Evolutionary conservation across 2,329 filamentous ascomycete species (phyloP).

Genomic region (Pyrenochaeta sp.): DNA sequence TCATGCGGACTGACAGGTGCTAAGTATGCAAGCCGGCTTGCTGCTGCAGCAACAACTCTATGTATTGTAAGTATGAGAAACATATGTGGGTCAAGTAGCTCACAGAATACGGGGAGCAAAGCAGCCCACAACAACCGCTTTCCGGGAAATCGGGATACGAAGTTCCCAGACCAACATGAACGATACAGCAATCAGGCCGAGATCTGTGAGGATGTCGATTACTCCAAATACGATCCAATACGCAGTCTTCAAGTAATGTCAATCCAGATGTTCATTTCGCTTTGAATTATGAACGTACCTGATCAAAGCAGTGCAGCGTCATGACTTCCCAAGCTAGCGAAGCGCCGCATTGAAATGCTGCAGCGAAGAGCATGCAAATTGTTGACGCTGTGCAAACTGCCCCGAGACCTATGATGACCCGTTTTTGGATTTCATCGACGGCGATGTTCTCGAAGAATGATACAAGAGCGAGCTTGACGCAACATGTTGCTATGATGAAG

Average conservation of each 20-base stretch:
- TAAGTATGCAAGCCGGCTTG: slow-evolving; percentile 26
- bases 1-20: slow-evolving; percentile 29
- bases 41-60: slow-evolving; percentile 21
- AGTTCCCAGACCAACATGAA: slow-evolving; percentile 30
- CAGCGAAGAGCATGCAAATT: slow-evolving; percentile 19
- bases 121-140: slow-evolving; percentile 27
- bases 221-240: slow-evolving; percentile 36
- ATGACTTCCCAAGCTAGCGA: slow-evolving; percentile 28
- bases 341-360: slow-evolving; percentile 32
- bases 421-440: slow-evolving; percentile 13
- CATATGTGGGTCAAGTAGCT: too few species aligned
- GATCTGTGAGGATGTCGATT: slow-evolving; percentile 33
- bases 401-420: slow-evolving; percentile 12
- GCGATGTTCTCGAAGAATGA: slow-evolving; percentile 22
- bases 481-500: slow-evolving; percentile 24
- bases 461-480: slow-evolving; percentile 28
- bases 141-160: slow-evolving; percentile 19
- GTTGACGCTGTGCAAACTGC: not conserved
- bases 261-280: slow-evolving; percentile 7
- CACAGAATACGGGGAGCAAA: slow-evolving; percentile 28
- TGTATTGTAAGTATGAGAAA: too few species aligned
- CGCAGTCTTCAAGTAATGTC: slow-evolving; percentile 22
- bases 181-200: slow-evolving; percentile 31
- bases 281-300: slow-evolving; percentile 13
- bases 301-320: slow-evolving; percentile 30